Evolutionary conservation across 306 rosid genomes (phyloP).

Genomic region (Cicer yamashitae): DNA sequence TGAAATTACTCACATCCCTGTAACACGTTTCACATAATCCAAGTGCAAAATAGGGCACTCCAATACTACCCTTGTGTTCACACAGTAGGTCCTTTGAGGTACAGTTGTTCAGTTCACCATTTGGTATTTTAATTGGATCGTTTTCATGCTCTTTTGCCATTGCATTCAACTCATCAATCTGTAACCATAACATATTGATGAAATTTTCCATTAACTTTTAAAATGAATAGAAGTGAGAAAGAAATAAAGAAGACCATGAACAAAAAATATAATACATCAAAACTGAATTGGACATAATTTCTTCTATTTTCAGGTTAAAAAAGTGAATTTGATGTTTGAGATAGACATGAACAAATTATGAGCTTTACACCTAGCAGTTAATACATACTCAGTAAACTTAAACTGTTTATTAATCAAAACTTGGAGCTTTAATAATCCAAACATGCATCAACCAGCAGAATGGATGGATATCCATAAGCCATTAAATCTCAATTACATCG

Average conservation of each 20-base stretch:
- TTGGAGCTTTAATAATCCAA: not conserved
- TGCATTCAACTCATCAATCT: slow-evolving; percentile 60
- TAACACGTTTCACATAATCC: slow-evolving; percentile 85
- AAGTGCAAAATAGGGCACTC: slow-evolving; percentile 60
- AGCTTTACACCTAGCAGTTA: not conserved
- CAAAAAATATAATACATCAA: not conserved
- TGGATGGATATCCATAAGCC: too few relatives aligned
- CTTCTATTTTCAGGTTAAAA: slow-evolving; percentile 4
- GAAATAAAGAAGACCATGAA: not conserved
- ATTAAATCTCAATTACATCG: too few relatives aligned
- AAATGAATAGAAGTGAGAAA: not conserved
- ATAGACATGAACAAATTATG: not conserved
- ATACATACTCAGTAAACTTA: not conserved
- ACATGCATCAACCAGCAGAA: not conserved
- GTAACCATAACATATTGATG: slow-evolving; percentile 27
- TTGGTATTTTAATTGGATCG: slow-evolving; percentile 36
- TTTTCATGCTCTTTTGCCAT: slow-evolving; percentile 57
- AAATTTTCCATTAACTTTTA: not conserved
- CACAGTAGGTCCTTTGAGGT: slow-evolving; percentile 42
- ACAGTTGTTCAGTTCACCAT: slow-evolving; percentile 39
- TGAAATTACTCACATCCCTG: slow-evolving; percentile 61
- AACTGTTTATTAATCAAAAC: slow-evolving; percentile 2
- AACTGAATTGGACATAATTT: not conserved
- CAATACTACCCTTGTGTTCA: slow-evolving; percentile 34
- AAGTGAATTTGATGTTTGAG: not conserved